A percentile compares a stretch with the other conserved stretches of the same genome.
Evolutionary conservation across 306 rosid species (phyloP).

Genomic region (Citrullus amarus): DNA sequence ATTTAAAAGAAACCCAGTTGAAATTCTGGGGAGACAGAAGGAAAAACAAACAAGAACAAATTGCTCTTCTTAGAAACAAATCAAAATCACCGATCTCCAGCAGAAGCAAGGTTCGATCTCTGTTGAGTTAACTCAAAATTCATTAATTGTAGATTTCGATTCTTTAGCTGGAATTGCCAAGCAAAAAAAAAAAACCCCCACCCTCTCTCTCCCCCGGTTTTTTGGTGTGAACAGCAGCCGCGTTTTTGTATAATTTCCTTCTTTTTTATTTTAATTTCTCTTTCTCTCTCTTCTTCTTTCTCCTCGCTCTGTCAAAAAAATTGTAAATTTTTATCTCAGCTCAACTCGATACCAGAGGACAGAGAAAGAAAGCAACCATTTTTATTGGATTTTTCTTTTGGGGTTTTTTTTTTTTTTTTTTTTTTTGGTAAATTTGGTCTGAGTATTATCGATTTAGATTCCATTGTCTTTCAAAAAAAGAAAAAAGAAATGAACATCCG

Average conservation of each 20-base stretch:
- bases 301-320: conserved; percentile 13
- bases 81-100: conserved; percentile 4
- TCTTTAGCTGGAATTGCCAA: conserved; percentile 34
- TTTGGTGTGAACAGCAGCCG: conserved; percentile 66
- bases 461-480: not conserved
- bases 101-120: not conserved
- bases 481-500: not conserved
- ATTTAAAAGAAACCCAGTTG: not conserved
- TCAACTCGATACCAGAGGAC: not conserved
- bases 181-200: conserved; percentile 9
- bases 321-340: not conserved
- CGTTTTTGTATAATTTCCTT: conserved; percentile 20
- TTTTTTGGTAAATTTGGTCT: not conserved
- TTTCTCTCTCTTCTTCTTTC: conserved; percentile 5
- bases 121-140: conserved; percentile 8
- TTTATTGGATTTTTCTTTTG: not conserved
- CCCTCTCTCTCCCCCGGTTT: conserved; percentile 34
- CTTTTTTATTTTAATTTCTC: not conserved
- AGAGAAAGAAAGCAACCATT: conserved; percentile 3
- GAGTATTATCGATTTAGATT: not conserved
- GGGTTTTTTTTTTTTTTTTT: not conserved
- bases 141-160: not conserved
- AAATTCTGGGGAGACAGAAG: not conserved
- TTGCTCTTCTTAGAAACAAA: not conserved
- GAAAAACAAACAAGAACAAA: not conserved